Evolutionary conservation across 2,329 filamentous ascomycete genomes (phyloP).

Genomic region (Epicoccum nigrum): DNA sequence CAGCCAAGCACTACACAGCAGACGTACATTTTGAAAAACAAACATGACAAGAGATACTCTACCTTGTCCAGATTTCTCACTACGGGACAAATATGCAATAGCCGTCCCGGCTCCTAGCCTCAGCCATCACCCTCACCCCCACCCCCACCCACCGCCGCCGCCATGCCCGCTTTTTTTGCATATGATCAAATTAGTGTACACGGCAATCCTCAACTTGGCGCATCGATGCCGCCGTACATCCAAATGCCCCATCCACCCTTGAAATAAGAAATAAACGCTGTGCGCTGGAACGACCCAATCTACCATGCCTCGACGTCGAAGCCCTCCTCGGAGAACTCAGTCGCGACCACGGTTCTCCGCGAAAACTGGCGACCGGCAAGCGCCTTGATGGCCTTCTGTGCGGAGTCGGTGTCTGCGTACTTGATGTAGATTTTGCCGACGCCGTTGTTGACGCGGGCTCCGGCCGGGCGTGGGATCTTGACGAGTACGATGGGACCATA

Average conservation of each 20-base stretch:
- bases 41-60: not conserved
- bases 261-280: too few relatives aligned
- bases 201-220: constrained; percentile 5
- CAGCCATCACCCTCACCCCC: not conserved
- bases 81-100: too few relatives aligned
- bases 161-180: constrained; percentile 16
- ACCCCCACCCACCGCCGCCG: not conserved
- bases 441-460: constrained; percentile 81
- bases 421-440: constrained; percentile 99
- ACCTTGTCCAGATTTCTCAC: too few relatives aligned
- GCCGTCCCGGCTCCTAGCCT: too few relatives aligned
- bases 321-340: constrained; percentile 97
- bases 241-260: too few relatives aligned
- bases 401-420: constrained; percentile 77
- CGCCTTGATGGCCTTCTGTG: constrained; percentile 84
- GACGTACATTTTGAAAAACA: not conserved
- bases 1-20: too few relatives aligned
- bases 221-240: constrained; percentile 10
- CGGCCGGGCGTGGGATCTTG: constrained; percentile 88
- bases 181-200: constrained; percentile 20
- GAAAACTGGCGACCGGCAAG: constrained; percentile 95
- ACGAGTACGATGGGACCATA: constrained; percentile 85
- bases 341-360: constrained; percentile 93
- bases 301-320: constrained; percentile 93
- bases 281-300: too few relatives aligned